These are phyloP conservation scores for Cryphonectria japonica DNA, from an alignment of 2,329 filamentous ascomycete genomes.

Conservation along the genomic window DNA sequence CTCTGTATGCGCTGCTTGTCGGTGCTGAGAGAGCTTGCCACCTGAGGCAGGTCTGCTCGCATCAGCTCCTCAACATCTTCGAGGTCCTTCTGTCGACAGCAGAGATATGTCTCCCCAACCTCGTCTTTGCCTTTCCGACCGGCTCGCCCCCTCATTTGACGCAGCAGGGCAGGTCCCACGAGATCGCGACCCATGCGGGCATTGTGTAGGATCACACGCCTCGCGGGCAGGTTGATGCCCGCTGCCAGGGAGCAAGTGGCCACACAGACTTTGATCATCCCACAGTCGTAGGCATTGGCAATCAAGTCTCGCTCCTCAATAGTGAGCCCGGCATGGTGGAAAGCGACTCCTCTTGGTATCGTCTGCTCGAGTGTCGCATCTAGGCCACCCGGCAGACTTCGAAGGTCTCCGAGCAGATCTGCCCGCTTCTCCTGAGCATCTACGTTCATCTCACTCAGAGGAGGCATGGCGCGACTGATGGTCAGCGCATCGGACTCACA, in stretches of 20 bases:
- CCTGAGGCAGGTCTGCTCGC: constrained; percentile 71
- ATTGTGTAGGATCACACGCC: constrained; percentile 75
- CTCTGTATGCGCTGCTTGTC: constrained; percentile 71
- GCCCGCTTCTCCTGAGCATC: constrained; percentile 59
- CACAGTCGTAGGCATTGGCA: constrained; percentile 70
- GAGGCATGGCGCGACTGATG: constrained; percentile 69
- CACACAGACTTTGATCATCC: constrained; percentile 70
- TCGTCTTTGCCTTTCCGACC: constrained; percentile 80
- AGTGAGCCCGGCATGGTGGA: constrained; percentile 75
- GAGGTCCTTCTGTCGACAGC: constrained; percentile 69
- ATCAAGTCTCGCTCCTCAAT: constrained; percentile 76
- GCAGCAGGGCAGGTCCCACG: constrained; percentile 77
- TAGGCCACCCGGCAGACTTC: constrained; percentile 67
- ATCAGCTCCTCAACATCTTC: constrained; percentile 72
- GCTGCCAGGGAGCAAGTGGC: constrained; percentile 82
- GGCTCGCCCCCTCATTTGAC: constrained; percentile 79
- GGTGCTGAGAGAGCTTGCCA: constrained; percentile 69
- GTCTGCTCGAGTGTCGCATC: constrained; percentile 69
- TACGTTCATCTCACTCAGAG: constrained; percentile 48
- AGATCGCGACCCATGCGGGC: constrained; percentile 77
- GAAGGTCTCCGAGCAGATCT: constrained; percentile 68
- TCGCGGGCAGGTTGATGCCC: constrained; percentile 76
- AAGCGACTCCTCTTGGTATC: constrained; percentile 69
- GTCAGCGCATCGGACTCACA: constrained; percentile 71
- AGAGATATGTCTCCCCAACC: constrained; percentile 76